These are phyloP conservation scores for Cyathus striatus DNA, from an alignment of 768 basidiomycete genomes.

Conservation along the genomic window DNA sequence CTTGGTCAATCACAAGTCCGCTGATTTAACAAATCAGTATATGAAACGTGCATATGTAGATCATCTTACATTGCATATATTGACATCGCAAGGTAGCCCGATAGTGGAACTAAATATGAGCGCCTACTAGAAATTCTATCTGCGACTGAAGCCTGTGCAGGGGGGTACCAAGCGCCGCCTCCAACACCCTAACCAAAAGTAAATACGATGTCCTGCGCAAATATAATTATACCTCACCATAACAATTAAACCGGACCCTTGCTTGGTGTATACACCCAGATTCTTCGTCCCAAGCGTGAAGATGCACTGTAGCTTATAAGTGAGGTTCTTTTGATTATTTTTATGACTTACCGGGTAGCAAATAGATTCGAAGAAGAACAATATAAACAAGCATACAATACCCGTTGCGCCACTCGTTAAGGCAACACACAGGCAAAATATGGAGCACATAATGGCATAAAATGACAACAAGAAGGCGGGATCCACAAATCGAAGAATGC, in stretches of 20 bases:
- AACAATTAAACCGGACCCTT: constrained; percentile 58
- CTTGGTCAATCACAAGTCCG: constrained; percentile 49
- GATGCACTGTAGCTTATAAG: constrained; percentile 33
- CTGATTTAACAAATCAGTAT: constrained; percentile 20
- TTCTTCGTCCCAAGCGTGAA: constrained; percentile 66
- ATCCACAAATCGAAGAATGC: constrained; percentile 57
- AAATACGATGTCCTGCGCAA: background rate
- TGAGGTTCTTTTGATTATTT: background rate
- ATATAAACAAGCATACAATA: constrained; percentile 53
- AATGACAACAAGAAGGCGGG: constrained; percentile 56
- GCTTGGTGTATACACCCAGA: constrained; percentile 54
- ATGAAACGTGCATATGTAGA: background rate
- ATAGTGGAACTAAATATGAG: constrained; percentile 57
- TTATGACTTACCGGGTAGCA: constrained; percentile 50
- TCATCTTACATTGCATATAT: constrained; percentile 50
- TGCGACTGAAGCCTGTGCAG: constrained; percentile 53
- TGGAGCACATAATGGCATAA: constrained; percentile 46
- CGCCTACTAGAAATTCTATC: constrained; percentile 41
- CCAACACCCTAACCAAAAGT: constrained; percentile 36
- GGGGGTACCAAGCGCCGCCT: constrained; percentile 66
- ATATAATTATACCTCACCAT: constrained; percentile 32
- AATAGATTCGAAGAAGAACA: constrained; percentile 77
- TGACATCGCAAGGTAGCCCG: constrained; percentile 55
- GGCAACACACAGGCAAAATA: constrained; percentile 48
- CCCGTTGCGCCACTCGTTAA: constrained; percentile 48